Percentiles rank a stretch among this genome's conserved stretches.
Conservation (phyloP, 768 basidiomycete species). For the Pulveroboletus sp. region DNA sequence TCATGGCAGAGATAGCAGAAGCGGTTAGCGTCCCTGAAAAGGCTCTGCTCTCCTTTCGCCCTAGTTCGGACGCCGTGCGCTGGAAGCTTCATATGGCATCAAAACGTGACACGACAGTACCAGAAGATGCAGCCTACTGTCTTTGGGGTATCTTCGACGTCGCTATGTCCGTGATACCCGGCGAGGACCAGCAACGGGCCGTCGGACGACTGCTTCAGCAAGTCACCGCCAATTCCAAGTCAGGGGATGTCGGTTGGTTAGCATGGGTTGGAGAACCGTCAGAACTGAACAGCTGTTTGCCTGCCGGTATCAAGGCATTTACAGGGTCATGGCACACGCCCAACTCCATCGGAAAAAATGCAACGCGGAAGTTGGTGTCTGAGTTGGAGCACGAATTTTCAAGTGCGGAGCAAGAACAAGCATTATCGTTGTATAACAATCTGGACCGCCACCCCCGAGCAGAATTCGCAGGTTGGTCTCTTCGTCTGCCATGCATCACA, state of each 20-base stretch:
- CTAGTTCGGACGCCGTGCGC: not conserved
- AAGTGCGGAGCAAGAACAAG: not conserved
- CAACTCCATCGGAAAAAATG: not conserved
- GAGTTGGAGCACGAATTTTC: not conserved
- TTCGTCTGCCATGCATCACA: constrained; percentile 1
- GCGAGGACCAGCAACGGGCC: constrained; percentile 1
- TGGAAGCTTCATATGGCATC: constrained; percentile 11
- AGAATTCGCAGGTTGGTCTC: not conserved
- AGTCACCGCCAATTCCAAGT: constrained; percentile 2
- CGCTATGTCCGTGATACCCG: not conserved
- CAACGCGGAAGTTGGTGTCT: not conserved
- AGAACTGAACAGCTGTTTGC: constrained; percentile 1
- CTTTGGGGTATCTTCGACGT: constrained; percentile 5
- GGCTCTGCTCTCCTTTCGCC: constrained; percentile 1
- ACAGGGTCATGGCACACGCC: not conserved
- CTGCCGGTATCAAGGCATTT: constrained; percentile 1
- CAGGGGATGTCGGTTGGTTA: not conserved
- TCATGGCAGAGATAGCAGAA: not conserved
- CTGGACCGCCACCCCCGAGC: not conserved
- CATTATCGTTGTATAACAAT: not conserved
- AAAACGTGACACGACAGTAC: not conserved
- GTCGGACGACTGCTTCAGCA: constrained; percentile 4
- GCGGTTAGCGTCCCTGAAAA: not conserved
- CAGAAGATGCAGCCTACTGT: constrained; percentile 3
- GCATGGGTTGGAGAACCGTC: constrained; percentile 4